Conservation (phyloP, 1,139 yeast species). For the Geotrichum restrictum region DNA sequence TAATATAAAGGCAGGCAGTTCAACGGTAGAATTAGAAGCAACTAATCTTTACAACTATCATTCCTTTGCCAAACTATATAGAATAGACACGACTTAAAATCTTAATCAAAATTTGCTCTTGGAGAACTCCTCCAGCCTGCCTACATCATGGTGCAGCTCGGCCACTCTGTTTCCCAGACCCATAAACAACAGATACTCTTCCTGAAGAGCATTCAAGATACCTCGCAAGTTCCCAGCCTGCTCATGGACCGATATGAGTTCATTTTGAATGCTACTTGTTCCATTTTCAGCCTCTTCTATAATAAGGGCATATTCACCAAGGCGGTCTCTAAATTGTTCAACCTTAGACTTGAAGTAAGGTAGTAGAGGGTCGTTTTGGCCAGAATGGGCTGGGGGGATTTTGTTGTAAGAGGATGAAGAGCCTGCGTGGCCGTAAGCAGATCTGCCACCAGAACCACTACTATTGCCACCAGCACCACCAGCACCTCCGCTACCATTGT, state of each 20-base stretch:
- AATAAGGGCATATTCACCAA: constrained; percentile 62
- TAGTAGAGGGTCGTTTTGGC: constrained; percentile 43
- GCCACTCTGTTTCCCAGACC: constrained; percentile 88
- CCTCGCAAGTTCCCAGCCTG: constrained; percentile 40
- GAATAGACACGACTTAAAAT: too few relatives aligned
- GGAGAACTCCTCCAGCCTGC: constrained; percentile 35
- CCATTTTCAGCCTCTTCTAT: constrained; percentile 71
- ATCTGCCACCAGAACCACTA: neutral
- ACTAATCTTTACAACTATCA: too few relatives aligned
- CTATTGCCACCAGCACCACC: constrained; percentile 20
- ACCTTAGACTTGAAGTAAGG: constrained; percentile 53
- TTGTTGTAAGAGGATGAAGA: constrained; percentile 34
- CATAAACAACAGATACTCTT: constrained; percentile 83
- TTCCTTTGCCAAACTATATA: too few relatives aligned
- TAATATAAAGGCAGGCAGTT: too few relatives aligned
- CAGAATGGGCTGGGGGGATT: neutral
- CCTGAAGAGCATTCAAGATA: constrained; percentile 64
- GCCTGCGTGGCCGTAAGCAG: neutral
- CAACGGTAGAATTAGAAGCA: too few relatives aligned
- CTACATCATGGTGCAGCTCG: constrained; percentile 74
- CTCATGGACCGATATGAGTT: neutral
- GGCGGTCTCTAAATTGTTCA: constrained; percentile 51
- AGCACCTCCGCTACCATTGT: constrained; percentile 21
- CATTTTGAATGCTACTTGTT: constrained; percentile 63
- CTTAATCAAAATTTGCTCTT: neutral